Conservation (phyloP, 176 grass and related monocot species). For the Eremochloa ophiuroides region DNA sequence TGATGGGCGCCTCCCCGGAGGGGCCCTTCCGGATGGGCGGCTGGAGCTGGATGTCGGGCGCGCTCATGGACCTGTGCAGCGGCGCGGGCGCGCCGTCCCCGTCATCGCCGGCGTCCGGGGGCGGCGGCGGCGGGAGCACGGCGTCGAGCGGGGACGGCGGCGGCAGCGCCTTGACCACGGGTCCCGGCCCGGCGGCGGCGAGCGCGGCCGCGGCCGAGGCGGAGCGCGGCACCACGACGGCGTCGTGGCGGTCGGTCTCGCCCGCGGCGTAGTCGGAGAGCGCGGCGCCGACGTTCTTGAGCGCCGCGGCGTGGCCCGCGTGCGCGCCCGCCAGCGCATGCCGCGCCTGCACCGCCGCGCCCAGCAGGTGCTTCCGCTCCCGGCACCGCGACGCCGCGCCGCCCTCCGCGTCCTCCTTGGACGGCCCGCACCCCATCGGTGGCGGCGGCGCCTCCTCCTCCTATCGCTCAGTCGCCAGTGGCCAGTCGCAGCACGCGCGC, state of each 20-base stretch:
- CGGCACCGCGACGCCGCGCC: conserved; percentile 49
- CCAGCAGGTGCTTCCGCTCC: conserved; percentile 57
- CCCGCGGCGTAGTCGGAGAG: conserved; percentile 61
- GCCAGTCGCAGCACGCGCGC: no score
- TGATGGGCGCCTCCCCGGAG: conserved; percentile 41
- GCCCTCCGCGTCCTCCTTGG: conserved; percentile 60
- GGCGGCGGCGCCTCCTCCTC: background rate
- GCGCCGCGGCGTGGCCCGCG: conserved; percentile 51
- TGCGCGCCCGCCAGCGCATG: conserved; percentile 60
- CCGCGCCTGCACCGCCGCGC: conserved; percentile 33
- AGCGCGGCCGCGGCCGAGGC: conserved; percentile 27
- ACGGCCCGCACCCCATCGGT: conserved; percentile 67
- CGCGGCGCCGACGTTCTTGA: conserved; percentile 65
- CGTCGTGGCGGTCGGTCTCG: background rate
- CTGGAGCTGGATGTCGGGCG: conserved; percentile 40
- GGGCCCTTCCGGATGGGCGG: conserved; percentile 21
- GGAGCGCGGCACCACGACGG: background rate
- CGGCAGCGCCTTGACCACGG: conserved; percentile 22
- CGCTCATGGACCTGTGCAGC: conserved; percentile 45
- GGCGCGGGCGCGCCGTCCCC: conserved; percentile 8
- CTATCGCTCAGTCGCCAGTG: no score
- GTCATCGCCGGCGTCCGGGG: conserved; percentile 3
- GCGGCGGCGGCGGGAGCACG: conserved; percentile 18
- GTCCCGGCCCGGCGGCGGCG: no score
- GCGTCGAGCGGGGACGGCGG: conserved; percentile 22